Conservation (phyloP, 73 alveolate genomes). For the Uronychia setigera region DNA sequence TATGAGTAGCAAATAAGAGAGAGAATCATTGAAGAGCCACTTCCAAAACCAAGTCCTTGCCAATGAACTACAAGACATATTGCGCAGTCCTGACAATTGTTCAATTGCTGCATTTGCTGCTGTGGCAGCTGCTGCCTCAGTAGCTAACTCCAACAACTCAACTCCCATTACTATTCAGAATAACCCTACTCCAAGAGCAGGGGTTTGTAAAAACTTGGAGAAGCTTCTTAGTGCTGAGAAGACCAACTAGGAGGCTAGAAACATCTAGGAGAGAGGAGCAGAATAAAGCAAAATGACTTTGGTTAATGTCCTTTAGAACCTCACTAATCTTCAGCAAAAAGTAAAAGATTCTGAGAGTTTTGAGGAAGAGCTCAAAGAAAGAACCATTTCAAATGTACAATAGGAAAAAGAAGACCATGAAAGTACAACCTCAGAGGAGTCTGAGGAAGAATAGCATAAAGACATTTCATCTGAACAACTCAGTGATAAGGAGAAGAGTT, state of each 20-base stretch:
- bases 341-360: too few species aligned
- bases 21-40: not conserved
- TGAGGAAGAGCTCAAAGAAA: too few species aligned
- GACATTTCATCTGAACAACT: too few species aligned
- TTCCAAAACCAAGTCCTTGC: not conserved
- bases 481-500: too few species aligned
- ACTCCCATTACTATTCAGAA: not conserved
- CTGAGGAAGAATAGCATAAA: too few species aligned
- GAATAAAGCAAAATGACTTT: not conserved
- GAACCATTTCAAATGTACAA: too few species aligned
- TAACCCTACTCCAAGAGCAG: not conserved
- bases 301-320: too few species aligned
- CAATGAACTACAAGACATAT: not conserved
- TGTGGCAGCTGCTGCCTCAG: not conserved
- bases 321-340: too few species aligned
- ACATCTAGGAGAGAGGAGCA: too few species aligned
- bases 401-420: not conserved
- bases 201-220: not conserved
- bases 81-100: not conserved
- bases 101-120: not conserved
- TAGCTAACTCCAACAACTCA: not conserved
- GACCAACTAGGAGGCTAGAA: slow-evolving; percentile 1
- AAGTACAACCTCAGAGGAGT: not conserved
- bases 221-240: not conserved
- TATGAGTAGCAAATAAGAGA: not conserved